phyloP scores from a whole-genome alignment of 192 early-diverging fungal species.

The Podila epigama region DNA sequence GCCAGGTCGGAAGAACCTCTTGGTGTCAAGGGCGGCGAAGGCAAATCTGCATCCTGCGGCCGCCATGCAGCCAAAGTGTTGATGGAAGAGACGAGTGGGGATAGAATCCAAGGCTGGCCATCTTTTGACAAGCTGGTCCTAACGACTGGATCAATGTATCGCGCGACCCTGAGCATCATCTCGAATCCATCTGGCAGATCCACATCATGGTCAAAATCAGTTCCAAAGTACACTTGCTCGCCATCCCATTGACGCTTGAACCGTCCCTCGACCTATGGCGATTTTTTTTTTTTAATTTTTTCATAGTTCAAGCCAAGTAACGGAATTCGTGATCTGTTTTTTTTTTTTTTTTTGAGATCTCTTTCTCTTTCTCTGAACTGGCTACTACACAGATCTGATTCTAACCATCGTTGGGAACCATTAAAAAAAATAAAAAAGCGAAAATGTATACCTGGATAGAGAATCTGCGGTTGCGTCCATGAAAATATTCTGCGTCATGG shows the following conservation, averaged over 20 bases:
- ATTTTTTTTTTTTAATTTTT: neutral
- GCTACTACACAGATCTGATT: too few relatives aligned
- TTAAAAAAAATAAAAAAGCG: too few relatives aligned
- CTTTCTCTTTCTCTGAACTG: too few relatives aligned
- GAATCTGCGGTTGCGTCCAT: conserved; percentile 46
- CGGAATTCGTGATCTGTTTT: neutral
- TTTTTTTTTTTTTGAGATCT: too few relatives aligned
- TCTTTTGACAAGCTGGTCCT: conserved; percentile 20
- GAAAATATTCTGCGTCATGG: conserved; percentile 40
- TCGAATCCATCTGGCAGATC: conserved; percentile 38
- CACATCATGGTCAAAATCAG: conserved; percentile 37
- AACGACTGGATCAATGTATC: conserved; percentile 48
- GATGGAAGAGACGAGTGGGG: conserved; percentile 46
- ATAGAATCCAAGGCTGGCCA: conserved; percentile 45
- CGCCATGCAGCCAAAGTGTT: conserved; percentile 43
- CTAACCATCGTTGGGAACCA: too few relatives aligned
- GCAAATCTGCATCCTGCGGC: conserved; percentile 32
- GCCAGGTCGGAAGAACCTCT: conserved; percentile 17
- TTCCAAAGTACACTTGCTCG: conserved; percentile 48
- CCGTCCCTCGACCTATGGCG: conserved; percentile 30
- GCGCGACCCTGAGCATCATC: conserved; percentile 35
- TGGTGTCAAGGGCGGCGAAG: conserved; percentile 27
- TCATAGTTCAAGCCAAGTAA: too few relatives aligned
- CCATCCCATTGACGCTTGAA: conserved; percentile 40
- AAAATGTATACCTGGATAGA: conserved; percentile 38